Percentiles rank a stretch among this genome's conserved stretches.
Evolutionary conservation across 2,329 filamentous ascomycete genomes (phyloP).

Genomic region (Sclerotiophoma versabilis): DNA sequence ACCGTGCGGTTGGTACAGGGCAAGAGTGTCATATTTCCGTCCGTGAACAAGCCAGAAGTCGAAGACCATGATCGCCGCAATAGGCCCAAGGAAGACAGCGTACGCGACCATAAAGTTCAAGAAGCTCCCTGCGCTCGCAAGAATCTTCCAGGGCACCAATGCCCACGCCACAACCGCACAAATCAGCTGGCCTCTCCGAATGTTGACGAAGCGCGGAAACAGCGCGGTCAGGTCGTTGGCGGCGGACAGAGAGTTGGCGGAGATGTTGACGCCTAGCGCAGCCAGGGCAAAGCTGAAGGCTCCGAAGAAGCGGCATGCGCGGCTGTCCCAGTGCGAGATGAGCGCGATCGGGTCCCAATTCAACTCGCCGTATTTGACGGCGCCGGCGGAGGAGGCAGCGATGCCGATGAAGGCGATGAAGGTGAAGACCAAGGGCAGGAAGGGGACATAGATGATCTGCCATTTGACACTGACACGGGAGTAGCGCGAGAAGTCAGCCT

Average conservation of each 20-base stretch:
- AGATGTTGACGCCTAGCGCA: slow-evolving; percentile 61
- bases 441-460: slow-evolving; percentile 59
- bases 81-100: slow-evolving; percentile 69
- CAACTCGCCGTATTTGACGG: slow-evolving; percentile 58
- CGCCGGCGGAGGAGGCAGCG: slow-evolving; percentile 63
- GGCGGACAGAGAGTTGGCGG: slow-evolving; percentile 60
- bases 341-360: slow-evolving; percentile 55
- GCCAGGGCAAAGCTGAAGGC: slow-evolving; percentile 57
- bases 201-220: slow-evolving; percentile 62
- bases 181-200: slow-evolving; percentile 58
- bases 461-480: slow-evolving; percentile 57
- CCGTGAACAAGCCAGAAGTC: slow-evolving; percentile 67
- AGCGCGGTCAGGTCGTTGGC: slow-evolving; percentile 63
- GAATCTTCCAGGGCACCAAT: slow-evolving; percentile 57
- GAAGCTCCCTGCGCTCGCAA: slow-evolving; percentile 52
- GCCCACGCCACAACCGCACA: slow-evolving; percentile 54
- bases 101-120: slow-evolving; percentile 71
- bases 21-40: slow-evolving; percentile 59
- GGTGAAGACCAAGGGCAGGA: slow-evolving; percentile 61
- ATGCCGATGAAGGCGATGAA: slow-evolving; percentile 65
- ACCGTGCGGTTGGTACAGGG: slow-evolving; percentile 58
- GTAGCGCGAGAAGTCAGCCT: slow-evolving; percentile 66
- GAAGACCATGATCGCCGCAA: slow-evolving; percentile 65
- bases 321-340: slow-evolving; percentile 48
- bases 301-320: slow-evolving; percentile 52